Conservation (phyloP, 805 yeast species). For the Myxozyma geophila region DNA sequence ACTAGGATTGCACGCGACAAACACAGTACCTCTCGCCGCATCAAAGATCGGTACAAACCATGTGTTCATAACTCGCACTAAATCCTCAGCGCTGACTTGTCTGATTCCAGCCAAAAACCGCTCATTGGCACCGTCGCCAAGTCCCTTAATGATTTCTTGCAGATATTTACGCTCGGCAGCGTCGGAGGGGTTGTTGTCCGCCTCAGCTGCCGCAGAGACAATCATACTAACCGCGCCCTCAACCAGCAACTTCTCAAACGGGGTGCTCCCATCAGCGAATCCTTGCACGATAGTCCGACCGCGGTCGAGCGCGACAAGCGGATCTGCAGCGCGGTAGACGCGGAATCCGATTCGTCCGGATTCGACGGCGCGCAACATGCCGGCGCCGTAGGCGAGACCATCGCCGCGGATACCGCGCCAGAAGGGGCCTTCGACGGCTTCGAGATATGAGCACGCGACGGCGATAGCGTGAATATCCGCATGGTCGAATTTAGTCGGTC, state of each 20-base stretch:
- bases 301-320: constrained; percentile 55
- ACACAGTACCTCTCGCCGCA: constrained; percentile 59
- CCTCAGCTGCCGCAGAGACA: constrained; percentile 70
- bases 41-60: constrained; percentile 72
- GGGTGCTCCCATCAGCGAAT: constrained; percentile 57
- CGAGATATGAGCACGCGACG: constrained; percentile 74
- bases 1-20: constrained; percentile 74
- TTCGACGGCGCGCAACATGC: constrained; percentile 62
- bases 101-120: constrained; percentile 59
- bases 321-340: constrained; percentile 84
- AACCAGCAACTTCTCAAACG: constrained; percentile 62
- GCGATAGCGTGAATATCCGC: constrained; percentile 71
- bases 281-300: constrained; percentile 57
- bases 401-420: constrained; percentile 96
- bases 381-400: constrained; percentile 91
- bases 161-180: constrained; percentile 70
- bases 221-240: constrained; percentile 78
- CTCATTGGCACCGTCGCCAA: constrained; percentile 70
- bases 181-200: constrained; percentile 64
- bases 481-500: constrained; percentile 60
- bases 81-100: constrained; percentile 56
- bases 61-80: constrained; percentile 51
- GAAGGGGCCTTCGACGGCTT: constrained; percentile 92
- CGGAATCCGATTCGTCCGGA: constrained; percentile 67
- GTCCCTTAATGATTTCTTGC: constrained; percentile 66